Base-by-base conservation (phyloP, 129 eudicot species). In the Flaveria bidentis region DNA sequence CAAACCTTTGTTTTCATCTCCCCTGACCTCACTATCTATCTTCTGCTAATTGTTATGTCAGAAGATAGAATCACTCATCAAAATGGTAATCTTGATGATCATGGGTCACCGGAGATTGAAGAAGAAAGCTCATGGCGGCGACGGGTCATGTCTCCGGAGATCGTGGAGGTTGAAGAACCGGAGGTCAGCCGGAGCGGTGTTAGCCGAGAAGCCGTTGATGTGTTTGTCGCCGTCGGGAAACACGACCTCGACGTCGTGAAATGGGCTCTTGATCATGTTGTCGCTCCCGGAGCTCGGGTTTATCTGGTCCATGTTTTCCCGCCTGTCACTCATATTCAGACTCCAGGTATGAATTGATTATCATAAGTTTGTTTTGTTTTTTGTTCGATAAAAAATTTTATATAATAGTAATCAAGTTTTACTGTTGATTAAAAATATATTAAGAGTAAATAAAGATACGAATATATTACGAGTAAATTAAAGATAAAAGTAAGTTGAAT, bases 161-260 rank as follows among this genome's bases (percentile, higher is more conserved):
- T 93, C 18, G 95, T 83, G 12, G 98, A 93, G 81, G 74, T 90
- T 65, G 86, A 46, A 26, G 92, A 84, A 5, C 79, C 73, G 14
- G 97, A 90, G 1, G 12, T 44, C 12, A 80, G 69, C 71, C 81
- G 67, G 75, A 82, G 81, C 61, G 69, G 4, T 1, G 67, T 68
- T 25, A 45, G 82, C 57, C 69, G 81, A 46, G 84, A 80, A 2
- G 80, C 17, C 26, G 74, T 26, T 7, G 83, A 93, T 62, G 92
- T 93, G 10, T 93, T 80, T 75, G 88, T 93, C 23, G 98, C 96
- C 61, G 97, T 93, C 39, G 98, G 98, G 4, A 93, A 87, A 72
- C 78, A 88, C 71, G 97, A 88, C 66, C 53, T 90, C 81, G 89
- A 90, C 46, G 97, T 90, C 16, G 85, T 90, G 39, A 83, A 80